phyloP scores from a whole-genome alignment of 768 basidiomycete genomes.

The Termitomyces sp. region DNA sequence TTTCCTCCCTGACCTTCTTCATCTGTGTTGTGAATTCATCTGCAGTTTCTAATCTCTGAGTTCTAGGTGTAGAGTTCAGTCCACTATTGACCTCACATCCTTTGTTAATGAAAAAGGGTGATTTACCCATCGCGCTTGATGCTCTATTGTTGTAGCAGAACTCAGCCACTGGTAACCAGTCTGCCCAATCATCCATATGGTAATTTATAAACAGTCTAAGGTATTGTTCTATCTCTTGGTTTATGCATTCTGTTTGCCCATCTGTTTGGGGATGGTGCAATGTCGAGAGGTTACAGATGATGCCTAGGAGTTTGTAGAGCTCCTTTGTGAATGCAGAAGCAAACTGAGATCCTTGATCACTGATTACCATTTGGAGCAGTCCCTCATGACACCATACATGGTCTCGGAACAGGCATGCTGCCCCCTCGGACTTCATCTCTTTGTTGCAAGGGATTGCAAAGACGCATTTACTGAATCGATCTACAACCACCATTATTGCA shows the following conservation, averaged over 20 bases:
- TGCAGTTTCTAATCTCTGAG: background rate
- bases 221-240: slow-evolving; percentile 21
- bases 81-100: background rate
- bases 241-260: slow-evolving; percentile 2
- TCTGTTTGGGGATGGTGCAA: slow-evolving; percentile 7
- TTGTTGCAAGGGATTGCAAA: slow-evolving; percentile 1
- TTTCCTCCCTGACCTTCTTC: slow-evolving; percentile 13
- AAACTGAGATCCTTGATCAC: slow-evolving; percentile 18
- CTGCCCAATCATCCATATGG: slow-evolving; percentile 28
- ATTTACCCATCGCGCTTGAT: slow-evolving; percentile 22
- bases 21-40: background rate
- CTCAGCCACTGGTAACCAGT: slow-evolving; percentile 26
- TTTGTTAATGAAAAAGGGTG: background rate
- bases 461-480: slow-evolving; percentile 1
- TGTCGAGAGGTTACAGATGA: background rate
- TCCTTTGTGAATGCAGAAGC: slow-evolving; percentile 6
- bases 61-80: background rate
- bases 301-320: slow-evolving; percentile 4
- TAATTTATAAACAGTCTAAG: slow-evolving; percentile 24
- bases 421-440: background rate
- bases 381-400: slow-evolving; percentile 9
- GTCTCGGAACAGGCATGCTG: slow-evolving; percentile 5
- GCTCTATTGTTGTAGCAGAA: slow-evolving; percentile 30
- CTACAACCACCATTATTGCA: slow-evolving; percentile 30
- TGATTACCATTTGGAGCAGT: slow-evolving; percentile 10